Conservation (phyloP, 2,329 filamentous ascomycete species). For the Zymoseptoria pseudotritici region DNA sequence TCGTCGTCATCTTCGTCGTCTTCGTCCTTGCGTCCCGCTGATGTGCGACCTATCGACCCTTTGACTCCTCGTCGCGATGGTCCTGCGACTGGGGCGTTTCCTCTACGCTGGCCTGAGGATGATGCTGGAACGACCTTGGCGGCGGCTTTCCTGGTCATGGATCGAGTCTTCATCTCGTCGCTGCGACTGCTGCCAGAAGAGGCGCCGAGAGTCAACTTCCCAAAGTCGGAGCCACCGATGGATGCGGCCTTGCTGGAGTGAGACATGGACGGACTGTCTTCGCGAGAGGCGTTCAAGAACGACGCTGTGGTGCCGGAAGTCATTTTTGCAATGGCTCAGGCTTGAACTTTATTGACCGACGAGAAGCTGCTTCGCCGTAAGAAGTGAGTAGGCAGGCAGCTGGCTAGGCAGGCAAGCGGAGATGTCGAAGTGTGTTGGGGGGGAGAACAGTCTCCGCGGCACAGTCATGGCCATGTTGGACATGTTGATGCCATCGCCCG, state of each 20-base stretch:
- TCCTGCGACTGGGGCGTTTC: constrained; percentile 4
- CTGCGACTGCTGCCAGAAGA: constrained; percentile 1
- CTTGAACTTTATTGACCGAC: constrained; percentile 1
- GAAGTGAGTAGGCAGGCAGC: constrained; percentile 1
- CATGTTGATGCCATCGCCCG: background rate
- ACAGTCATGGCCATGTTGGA: constrained; percentile 7
- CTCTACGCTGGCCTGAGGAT: constrained; percentile 4
- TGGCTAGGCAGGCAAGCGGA: constrained; percentile 8
- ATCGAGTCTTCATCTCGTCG: constrained; percentile 10
- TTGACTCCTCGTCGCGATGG: background rate
- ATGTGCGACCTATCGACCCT: background rate
- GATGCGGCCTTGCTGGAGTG: constrained; percentile 7
- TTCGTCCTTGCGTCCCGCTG: background rate
- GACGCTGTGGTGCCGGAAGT: constrained; percentile 5
- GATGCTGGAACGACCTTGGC: background rate
- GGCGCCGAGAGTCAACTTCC: constrained; percentile 5
- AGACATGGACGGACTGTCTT: constrained; percentile 13
- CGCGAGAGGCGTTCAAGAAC: constrained; percentile 4
- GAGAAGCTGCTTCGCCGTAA: constrained; percentile 10
- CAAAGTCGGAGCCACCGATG: constrained; percentile 14
- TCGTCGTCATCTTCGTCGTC: constrained; percentile 1
- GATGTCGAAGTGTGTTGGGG: constrained; percentile 1
- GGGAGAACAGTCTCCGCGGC: background rate
- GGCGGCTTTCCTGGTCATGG: constrained; percentile 9
- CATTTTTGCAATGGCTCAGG: constrained; percentile 4